Percentiles rank a stretch among this genome's conserved stretches.
Evolutionary conservation across 768 basidiomycete genomes (phyloP).

Genomic region (Mycena capillaripes): DNA sequence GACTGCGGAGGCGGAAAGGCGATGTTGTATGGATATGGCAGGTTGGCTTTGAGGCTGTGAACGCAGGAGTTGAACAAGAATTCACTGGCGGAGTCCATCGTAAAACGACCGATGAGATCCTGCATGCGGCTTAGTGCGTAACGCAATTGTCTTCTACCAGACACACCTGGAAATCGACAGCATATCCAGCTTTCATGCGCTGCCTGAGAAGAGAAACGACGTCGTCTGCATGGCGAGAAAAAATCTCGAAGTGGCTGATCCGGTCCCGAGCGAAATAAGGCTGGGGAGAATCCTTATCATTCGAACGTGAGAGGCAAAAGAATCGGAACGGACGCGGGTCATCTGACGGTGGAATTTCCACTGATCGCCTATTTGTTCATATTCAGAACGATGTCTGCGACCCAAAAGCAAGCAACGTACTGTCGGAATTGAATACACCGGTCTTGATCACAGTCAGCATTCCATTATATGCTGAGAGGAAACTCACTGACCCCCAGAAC

Average conservation of each 20-base stretch:
- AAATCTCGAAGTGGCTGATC: slow-evolving; percentile 68
- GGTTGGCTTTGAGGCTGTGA: slow-evolving; percentile 60
- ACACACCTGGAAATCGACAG: slow-evolving; percentile 70
- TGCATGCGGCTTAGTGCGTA: slow-evolving; percentile 45
- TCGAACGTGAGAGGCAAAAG: background rate
- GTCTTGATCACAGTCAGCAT: slow-evolving; percentile 36
- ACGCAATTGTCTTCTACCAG: no score
- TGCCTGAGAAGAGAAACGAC: slow-evolving; percentile 59
- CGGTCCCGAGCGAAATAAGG: slow-evolving; percentile 66
- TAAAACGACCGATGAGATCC: slow-evolving; percentile 74
- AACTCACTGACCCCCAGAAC: slow-evolving; percentile 31
- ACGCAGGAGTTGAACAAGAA: slow-evolving; percentile 75
- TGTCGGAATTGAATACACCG: slow-evolving; percentile 74
- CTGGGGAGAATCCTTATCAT: background rate
- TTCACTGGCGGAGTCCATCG: slow-evolving; percentile 75
- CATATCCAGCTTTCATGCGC: slow-evolving; percentile 59
- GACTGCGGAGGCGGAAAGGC: slow-evolving; percentile 40
- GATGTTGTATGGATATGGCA: slow-evolving; percentile 67
- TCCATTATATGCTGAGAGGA: no score
- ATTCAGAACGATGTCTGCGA: background rate
- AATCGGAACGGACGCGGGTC: slow-evolving; percentile 30
- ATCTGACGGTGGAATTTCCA: slow-evolving; percentile 63
- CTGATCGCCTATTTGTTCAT: slow-evolving; percentile 54
- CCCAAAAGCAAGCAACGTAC: slow-evolving; percentile 39
- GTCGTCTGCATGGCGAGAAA: slow-evolving; percentile 63